Evolutionary conservation across 768 basidiomycete species (phyloP), one percentile per base, ranked within the genome.

Genomic region (Ramaria sp.): DNA sequence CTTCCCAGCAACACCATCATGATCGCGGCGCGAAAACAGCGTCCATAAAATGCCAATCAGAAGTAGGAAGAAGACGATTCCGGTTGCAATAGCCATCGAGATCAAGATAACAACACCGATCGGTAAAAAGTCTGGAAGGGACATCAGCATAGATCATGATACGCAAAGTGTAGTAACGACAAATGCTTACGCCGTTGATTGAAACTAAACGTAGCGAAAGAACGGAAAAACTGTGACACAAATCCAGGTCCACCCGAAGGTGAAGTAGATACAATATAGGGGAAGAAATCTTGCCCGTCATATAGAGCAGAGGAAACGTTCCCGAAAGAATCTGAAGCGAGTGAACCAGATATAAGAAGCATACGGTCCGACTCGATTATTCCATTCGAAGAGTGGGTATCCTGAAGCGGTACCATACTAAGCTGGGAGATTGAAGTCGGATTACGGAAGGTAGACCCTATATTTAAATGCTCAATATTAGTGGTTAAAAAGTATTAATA

Each of bases 71-170:
- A 93, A 94, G 36, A 94, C 86, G 20, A 97, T 80, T 16, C 95
- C 96, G 15, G 93, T 92, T 9, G 89, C 84, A 60, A 97, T 96
- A 24, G 96, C 96, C 59, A 99, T 96, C 1, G 93, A 94, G 60
- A 99, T 93, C 42, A 99, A 77, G 60, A 98, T 97, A 52, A 99
- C 92, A 36, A 98, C 77, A 1, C 95, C 96, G 22, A 81, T 79
- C 0, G 94, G 90, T 53, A 99, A 78, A 74, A 91, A 88, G 62
- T 83, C 91, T 90, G 60, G 8, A 60, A 34, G 28, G 9, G 50
- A n/a, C 3, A 25, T 47, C 8, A 41, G 45, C 42, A 36, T 38
- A n/a, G 30, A 58, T 58, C 50, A 64, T 12, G 37, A 62, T 22
- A 57, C 43, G 13, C 24, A 39, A n/a, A 52, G 48, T 16, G 27